Evolutionary conservation across 2,329 filamentous ascomycete species (phyloP).

Genomic region (Exophiala bonariae): DNA sequence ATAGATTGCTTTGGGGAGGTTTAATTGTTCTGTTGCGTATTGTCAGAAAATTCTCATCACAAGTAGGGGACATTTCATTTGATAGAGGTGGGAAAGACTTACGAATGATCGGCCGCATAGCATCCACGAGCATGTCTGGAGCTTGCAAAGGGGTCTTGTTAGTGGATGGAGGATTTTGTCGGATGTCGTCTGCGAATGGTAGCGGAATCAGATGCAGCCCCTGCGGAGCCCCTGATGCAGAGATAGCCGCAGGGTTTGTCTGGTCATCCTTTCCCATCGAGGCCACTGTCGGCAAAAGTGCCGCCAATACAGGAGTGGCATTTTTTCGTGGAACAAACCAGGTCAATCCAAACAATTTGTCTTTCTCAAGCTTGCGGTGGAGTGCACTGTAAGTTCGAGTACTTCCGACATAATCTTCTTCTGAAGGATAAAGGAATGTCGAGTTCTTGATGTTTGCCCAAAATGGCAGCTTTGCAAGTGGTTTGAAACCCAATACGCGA

Average conservation of each 20-base stretch:
- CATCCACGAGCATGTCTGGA: slow-evolving; percentile 72
- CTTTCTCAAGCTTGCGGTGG: slow-evolving; percentile 79
- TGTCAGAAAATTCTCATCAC: slow-evolving; percentile 1
- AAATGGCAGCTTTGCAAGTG: slow-evolving; percentile 68
- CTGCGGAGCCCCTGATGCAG: slow-evolving; percentile 27
- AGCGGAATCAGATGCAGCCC: slow-evolving; percentile 64
- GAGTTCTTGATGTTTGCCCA: slow-evolving; percentile 88
- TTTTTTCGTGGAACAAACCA: slow-evolving; percentile 88
- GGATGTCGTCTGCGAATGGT: slow-evolving; percentile 85
- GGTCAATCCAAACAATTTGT: slow-evolving; percentile 78
- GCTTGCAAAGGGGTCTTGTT: slow-evolving; percentile 50
- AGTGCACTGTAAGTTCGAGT: slow-evolving; percentile 89
- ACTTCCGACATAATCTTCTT: slow-evolving; percentile 85
- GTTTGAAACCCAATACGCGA: slow-evolving; percentile 92
- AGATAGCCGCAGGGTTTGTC: slow-evolving; percentile 22
- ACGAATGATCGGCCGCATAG: slow-evolving; percentile 75
- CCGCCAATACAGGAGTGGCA: slow-evolving; percentile 74
- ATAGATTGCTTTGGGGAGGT: slow-evolving; percentile 82
- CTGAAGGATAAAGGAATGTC: slow-evolving; percentile 90
- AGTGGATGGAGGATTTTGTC: slow-evolving; percentile 66
- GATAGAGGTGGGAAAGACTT: slow-evolving; percentile 9
- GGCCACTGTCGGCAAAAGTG: slow-evolving; percentile 64
- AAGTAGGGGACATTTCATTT: background rate
- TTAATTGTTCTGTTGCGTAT: slow-evolving; percentile 62
- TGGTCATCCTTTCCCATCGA: slow-evolving; percentile 16